Conservation (phyloP, 2,329 filamentous ascomycete species). For the Diatrype stigma region DNA sequence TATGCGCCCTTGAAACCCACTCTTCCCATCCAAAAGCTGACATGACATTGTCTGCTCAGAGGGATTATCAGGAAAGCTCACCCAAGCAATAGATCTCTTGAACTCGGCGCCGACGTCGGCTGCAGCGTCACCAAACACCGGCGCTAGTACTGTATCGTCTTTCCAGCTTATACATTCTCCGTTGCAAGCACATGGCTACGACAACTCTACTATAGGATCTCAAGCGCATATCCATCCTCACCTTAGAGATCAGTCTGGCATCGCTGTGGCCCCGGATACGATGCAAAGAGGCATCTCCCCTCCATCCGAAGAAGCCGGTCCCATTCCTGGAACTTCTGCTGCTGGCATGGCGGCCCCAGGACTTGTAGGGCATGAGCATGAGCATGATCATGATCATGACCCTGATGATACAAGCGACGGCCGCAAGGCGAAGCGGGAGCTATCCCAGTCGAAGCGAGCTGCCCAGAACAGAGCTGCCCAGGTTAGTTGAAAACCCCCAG, state of each 20-base stretch:
- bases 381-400: slow-evolving; percentile 6
- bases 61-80: slow-evolving; percentile 20
- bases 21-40: slow-evolving; percentile 14
- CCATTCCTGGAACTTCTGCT: slow-evolving; percentile 23
- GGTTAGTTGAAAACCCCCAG: slow-evolving; percentile 51
- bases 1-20: background rate
- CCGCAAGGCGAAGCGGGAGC: slow-evolving; percentile 79
- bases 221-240: slow-evolving; percentile 24
- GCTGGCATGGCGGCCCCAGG: slow-evolving; percentile 27
- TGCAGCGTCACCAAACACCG: slow-evolving; percentile 9
- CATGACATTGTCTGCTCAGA: slow-evolving; percentile 7
- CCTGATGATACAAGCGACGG: slow-evolving; percentile 44
- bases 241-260: slow-evolving; percentile 19
- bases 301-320: slow-evolving; percentile 25
- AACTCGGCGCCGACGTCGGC: slow-evolving; percentile 12
- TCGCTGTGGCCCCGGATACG: slow-evolving; percentile 22
- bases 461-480: slow-evolving; percentile 96
- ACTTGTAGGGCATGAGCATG: slow-evolving; percentile 19
- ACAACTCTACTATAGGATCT: slow-evolving; percentile 15
- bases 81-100: slow-evolving; percentile 14
- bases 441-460: slow-evolving; percentile 93
- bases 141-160: slow-evolving; percentile 12
- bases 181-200: slow-evolving; percentile 24
- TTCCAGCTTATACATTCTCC: slow-evolving; percentile 16
- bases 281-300: slow-evolving; percentile 28